These are phyloP conservation scores for Takakia lepidozioides DNA, from an alignment of 225 moss, liverwort and hornwort species.

Conservation along the genomic window DNA sequence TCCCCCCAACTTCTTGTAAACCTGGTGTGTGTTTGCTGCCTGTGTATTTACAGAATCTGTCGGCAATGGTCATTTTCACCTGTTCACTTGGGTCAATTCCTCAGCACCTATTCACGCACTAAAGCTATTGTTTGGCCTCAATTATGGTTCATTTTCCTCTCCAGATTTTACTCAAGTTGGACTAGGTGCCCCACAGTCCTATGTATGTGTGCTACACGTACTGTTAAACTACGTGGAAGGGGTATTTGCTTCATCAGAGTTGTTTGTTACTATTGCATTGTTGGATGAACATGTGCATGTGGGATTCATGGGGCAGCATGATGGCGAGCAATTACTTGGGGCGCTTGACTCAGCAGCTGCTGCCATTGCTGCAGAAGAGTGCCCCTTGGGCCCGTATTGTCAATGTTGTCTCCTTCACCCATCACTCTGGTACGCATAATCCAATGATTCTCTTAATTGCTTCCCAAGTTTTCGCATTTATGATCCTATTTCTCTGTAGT, in stretches of 20 bases:
- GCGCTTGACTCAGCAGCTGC: conserved; percentile 64
- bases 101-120: no score
- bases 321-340: conserved; percentile 78
- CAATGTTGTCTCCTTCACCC: conserved; percentile 84
- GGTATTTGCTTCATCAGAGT: not conserved
- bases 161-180: not conserved
- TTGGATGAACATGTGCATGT: not conserved
- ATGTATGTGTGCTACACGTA: no score
- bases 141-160: no score
- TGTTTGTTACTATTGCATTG: not conserved
- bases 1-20: no score
- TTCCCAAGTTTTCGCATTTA: no score
- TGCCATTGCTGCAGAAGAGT: conserved; percentile 50
- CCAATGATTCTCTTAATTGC: conserved; percentile 66
- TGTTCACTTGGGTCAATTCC: no score
- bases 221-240: no score
- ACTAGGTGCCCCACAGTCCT: not conserved
- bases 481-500: no score
- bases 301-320: conserved; percentile 33
- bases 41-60: not conserved
- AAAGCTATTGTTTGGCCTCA: no score
- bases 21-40: not conserved
- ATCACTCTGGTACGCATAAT: no score
- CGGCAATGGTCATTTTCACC: not conserved
- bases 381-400: conserved; percentile 64